Evolutionary conservation across 805 yeast species (phyloP).

Genomic region (Starmera amethionina): DNA sequence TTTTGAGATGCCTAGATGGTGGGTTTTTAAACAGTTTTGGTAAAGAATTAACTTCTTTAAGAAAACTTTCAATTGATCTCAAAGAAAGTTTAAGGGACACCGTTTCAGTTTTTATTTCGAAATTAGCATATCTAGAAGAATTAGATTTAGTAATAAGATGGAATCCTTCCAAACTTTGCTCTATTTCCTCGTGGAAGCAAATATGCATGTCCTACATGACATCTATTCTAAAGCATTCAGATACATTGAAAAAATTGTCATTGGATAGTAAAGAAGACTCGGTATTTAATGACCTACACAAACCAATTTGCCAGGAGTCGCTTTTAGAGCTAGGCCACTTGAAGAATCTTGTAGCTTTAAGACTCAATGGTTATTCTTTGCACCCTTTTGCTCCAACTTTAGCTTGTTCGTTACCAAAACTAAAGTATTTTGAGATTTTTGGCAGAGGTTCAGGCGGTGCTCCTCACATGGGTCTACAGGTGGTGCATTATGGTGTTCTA

Average conservation of each 20-base stretch:
- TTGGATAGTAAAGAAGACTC: conserved; percentile 32
- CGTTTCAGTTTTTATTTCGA: conserved; percentile 25
- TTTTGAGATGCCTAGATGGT: conserved; percentile 7
- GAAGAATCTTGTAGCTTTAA: conserved; percentile 23
- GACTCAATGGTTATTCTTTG: conserved; percentile 30
- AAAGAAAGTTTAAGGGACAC: conserved; percentile 32
- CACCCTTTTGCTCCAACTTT: conserved; percentile 21
- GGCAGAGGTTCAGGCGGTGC: conserved; percentile 43
- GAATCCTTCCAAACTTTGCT: conserved; percentile 24
- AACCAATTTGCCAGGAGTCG: conserved; percentile 17
- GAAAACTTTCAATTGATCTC: conserved; percentile 27
- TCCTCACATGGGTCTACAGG: conserved; percentile 45
- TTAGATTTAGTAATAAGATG: conserved; percentile 32
- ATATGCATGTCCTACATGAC: conserved; percentile 10
- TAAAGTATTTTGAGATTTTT: conserved; percentile 32
- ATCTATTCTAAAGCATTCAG: conserved; percentile 11
- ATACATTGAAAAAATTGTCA: conserved; percentile 24
- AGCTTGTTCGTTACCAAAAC: conserved; percentile 14
- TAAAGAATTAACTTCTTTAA: conserved; percentile 18
- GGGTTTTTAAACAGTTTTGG: conserved; percentile 21
- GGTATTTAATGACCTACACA: conserved; percentile 21
- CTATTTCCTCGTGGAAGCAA: conserved; percentile 13
- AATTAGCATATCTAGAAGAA: conserved; percentile 19
- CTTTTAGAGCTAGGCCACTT: conserved; percentile 13
- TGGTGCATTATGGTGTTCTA: conserved; percentile 40